These are phyloP conservation scores for Lotus japonicus DNA, from an alignment of 306 rosid species.

Conservation along the genomic window DNA sequence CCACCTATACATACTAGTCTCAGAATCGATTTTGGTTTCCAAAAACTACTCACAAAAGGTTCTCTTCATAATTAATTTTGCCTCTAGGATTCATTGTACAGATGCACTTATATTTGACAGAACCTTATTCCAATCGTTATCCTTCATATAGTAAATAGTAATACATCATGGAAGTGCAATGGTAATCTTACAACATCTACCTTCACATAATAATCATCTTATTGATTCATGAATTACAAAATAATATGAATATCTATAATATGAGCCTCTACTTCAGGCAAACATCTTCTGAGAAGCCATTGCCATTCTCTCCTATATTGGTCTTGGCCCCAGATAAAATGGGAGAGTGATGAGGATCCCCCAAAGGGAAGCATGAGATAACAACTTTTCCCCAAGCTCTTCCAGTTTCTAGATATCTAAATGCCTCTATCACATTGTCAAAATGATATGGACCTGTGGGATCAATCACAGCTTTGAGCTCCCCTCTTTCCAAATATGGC, in stretches of 20 bases:
- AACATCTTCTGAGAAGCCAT: not conserved
- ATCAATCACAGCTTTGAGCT: conserved; percentile 38
- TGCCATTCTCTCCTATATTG: not conserved
- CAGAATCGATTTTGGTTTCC: no score
- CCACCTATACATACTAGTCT: no score
- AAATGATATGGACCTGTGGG: conserved; percentile 32
- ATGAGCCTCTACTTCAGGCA: no score
- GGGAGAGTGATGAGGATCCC: not conserved
- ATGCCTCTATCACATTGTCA: conserved; percentile 26
- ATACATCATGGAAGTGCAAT: not conserved
- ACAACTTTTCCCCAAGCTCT: conserved; percentile 45
- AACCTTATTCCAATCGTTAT: not conserved
- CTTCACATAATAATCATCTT: not conserved
- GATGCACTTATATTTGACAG: no score
- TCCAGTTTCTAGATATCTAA: conserved; percentile 33
- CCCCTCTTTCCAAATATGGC: conserved; percentile 28
- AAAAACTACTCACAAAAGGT: no score
- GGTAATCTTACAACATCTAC: not conserved
- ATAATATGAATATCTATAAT: no score
- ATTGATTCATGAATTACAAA: not conserved
- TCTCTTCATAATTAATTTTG: no score
- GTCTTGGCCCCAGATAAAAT: conserved; percentile 1
- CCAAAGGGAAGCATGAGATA: conserved; percentile 13
- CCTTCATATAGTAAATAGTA: not conserved
- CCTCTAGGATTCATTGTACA: no score